Percentiles rank a stretch among this genome's conserved stretches.
These are phyloP conservation scores for Neurospora sublineolata DNA, from an alignment of 495 filamentous ascomycete genomes.

Conservation along the genomic window DNA sequence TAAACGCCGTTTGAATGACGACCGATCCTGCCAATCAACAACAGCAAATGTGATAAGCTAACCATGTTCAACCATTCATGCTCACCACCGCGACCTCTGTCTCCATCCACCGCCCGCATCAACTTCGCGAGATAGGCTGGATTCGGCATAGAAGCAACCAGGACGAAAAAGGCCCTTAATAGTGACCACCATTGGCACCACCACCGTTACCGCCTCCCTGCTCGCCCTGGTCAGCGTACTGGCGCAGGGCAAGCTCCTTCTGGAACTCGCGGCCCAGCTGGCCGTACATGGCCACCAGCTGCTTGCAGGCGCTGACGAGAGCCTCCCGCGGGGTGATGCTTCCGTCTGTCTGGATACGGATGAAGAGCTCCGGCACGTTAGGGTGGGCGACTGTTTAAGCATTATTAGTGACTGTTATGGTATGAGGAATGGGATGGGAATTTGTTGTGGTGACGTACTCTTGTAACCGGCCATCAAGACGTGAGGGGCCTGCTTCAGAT, in stretches of 20 bases:
- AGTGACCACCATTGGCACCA: conserved; percentile 7
- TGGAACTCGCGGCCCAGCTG: conserved; percentile 78
- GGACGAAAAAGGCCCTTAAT: no score
- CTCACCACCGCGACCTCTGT: no score
- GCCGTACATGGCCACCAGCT: conserved; percentile 64
- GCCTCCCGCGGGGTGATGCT: conserved; percentile 75
- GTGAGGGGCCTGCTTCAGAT: conserved; percentile 65
- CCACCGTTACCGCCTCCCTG: conserved; percentile 19
- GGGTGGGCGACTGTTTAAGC: conserved; percentile 72
- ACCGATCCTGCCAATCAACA: neutral
- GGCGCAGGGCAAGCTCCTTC: conserved; percentile 87
- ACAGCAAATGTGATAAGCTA: neutral
- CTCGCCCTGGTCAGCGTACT: conserved; percentile 61
- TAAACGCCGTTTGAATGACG: neutral
- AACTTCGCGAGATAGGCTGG: no score
- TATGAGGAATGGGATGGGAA: no score
- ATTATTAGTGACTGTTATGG: no score
- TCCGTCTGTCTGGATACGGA: conserved; percentile 90
- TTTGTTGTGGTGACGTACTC: no score
- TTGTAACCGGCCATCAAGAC: conserved; percentile 85
- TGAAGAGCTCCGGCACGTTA: conserved; percentile 69
- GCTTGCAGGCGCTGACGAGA: conserved; percentile 63
- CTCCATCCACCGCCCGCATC: no score
- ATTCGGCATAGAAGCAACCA: no score
- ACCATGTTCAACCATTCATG: neutral